Percentiles rank a stretch among this genome's conserved stretches.
phyloP scores from a whole-genome alignment of 75 land plant species.

The Larix kaempferi region DNA sequence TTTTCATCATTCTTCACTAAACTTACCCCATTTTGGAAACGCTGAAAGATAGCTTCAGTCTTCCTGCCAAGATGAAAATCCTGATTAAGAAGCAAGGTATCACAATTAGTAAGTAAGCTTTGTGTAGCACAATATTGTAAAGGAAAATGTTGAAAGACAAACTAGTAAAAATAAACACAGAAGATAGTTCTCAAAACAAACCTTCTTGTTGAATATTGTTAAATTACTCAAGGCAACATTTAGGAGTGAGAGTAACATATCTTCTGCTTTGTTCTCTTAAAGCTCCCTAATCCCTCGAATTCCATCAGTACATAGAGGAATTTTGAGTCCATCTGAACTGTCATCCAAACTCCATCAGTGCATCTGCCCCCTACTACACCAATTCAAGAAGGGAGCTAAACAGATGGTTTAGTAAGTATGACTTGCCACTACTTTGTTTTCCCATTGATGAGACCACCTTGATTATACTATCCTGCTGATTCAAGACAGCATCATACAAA shows the following conservation, averaged over 20 bases:
- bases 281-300: constrained; percentile 29
- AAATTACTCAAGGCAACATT: constrained; percentile 15
- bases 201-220: constrained; percentile 12
- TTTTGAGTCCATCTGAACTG: neutral
- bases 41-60: constrained; percentile 26
- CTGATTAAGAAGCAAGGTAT: constrained; percentile 5
- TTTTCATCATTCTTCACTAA: constrained; percentile 34
- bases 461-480: neutral
- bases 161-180: too few relatives aligned
- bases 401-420: neutral
- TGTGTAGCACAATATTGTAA: too few relatives aligned
- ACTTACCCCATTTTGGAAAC: constrained; percentile 39
- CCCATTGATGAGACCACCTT: too few relatives aligned
- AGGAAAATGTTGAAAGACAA: neutral
- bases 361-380: constrained; percentile 4
- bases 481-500: neutral
- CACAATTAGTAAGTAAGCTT: neutral
- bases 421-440: too few relatives aligned
- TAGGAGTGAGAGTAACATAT: constrained; percentile 11
- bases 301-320: constrained; percentile 24
- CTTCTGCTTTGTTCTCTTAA: constrained; percentile 14
- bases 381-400: neutral
- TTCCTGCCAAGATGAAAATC: constrained; percentile 45
- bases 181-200: neutral
- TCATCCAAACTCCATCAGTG: constrained; percentile 13